These are phyloP conservation scores for Pholiota adiposa DNA, from an alignment of 1,284 basidiomycete species.

Conservation along the genomic window DNA sequence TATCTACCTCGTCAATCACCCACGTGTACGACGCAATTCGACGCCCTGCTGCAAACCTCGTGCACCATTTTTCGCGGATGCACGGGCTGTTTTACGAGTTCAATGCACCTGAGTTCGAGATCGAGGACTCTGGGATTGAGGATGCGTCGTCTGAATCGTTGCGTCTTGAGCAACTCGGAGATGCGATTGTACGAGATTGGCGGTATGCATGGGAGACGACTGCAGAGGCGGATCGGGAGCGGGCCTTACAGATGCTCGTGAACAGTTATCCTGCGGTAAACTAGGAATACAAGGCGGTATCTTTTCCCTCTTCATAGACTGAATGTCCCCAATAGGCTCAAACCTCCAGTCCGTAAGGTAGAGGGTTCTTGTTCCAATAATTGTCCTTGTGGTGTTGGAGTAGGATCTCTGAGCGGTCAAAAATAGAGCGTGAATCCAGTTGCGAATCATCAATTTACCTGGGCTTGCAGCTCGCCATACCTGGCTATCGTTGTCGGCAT, in stretches of 20 bases:
- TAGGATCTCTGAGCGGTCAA: too few relatives aligned
- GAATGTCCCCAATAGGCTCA: too few relatives aligned
- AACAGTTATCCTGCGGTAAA: too few relatives aligned
- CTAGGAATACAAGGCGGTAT: too few relatives aligned
- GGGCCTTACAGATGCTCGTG: slow-evolving; percentile 17
- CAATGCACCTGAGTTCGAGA: slow-evolving; percentile 16
- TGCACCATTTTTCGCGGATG: slow-evolving; percentile 23
- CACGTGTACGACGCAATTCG: slow-evolving; percentile 24
- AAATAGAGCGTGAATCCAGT: too few relatives aligned
- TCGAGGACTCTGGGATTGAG: slow-evolving; percentile 6
- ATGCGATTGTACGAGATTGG: slow-evolving; percentile 23
- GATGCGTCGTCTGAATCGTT: slow-evolving; percentile 4
- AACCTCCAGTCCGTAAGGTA: too few relatives aligned
- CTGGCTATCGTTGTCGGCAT: too few relatives aligned
- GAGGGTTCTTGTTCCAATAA: too few relatives aligned
- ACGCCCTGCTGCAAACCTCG: slow-evolving; percentile 26
- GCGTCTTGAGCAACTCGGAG: slow-evolving; percentile 13
- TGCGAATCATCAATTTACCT: too few relatives aligned
- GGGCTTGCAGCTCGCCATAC: too few relatives aligned
- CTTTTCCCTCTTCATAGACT: too few relatives aligned
- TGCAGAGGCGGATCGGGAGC: slow-evolving; percentile 20
- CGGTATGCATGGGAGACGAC: slow-evolving; percentile 26
- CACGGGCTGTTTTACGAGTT: slow-evolving; percentile 28
- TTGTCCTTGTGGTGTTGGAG: too few relatives aligned
- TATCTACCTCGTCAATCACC: slow-evolving; percentile 11